These are phyloP conservation scores for Magnusiomyces suaveolens DNA, from an alignment of 1,139 yeast species.

Conservation along the genomic window DNA sequence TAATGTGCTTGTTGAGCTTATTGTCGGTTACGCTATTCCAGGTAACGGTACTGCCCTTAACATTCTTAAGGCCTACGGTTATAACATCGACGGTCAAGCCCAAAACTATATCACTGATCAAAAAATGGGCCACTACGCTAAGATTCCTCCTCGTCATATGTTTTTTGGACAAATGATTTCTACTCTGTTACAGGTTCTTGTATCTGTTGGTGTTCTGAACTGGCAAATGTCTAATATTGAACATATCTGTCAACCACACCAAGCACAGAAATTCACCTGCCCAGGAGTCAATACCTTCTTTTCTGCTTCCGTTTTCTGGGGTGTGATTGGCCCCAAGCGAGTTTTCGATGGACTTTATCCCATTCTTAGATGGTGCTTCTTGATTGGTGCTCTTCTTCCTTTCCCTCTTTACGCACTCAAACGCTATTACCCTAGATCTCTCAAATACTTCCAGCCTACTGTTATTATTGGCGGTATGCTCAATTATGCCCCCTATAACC, in stretches of 20 bases:
- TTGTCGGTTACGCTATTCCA: constrained; percentile 54
- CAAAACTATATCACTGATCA: constrained; percentile 46
- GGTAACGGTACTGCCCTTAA: constrained; percentile 54
- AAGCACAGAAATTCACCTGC: constrained; percentile 30
- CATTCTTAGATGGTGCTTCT: constrained; percentile 40
- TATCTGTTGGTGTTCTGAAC: constrained; percentile 44
- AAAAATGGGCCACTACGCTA: constrained; percentile 52
- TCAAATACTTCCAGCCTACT: constrained; percentile 20
- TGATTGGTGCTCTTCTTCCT: constrained; percentile 42
- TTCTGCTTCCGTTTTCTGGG: constrained; percentile 42
- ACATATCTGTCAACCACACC: constrained; percentile 41
- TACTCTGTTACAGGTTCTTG: constrained; percentile 30
- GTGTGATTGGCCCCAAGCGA: constrained; percentile 52
- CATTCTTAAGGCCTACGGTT: constrained; percentile 48
- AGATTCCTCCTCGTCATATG: constrained; percentile 51
- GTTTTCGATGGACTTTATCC: constrained; percentile 43
- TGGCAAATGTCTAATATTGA: constrained; percentile 43
- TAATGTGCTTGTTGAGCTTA: constrained; percentile 46
- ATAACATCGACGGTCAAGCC: constrained; percentile 55
- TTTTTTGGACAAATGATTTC: constrained; percentile 51
- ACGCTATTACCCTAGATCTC: background rate
- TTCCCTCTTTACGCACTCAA: constrained; percentile 34
- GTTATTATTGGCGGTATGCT: constrained; percentile 35
- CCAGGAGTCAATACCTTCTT: constrained; percentile 31
- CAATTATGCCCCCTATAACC: constrained; percentile 36